phyloP scores from a whole-genome alignment of 371 early-diverging fungal species.

The Mucor piriformis region DNA sequence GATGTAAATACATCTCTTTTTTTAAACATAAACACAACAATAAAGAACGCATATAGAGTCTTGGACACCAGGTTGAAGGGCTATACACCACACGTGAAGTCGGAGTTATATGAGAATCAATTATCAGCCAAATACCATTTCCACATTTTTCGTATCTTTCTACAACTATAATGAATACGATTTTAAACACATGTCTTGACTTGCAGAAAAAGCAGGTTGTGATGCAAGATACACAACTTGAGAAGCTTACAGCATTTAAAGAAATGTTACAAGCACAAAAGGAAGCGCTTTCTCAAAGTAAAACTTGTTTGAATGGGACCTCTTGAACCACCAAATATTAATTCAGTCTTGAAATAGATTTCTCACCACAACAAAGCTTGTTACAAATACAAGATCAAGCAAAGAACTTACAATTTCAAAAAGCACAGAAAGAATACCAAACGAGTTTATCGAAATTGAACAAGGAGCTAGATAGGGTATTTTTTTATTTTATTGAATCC shows the following conservation, averaged over 20 bases:
- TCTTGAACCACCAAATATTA: no score
- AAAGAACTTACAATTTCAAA: conserved; percentile 39
- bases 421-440: conserved; percentile 73
- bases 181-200: conserved; percentile 24
- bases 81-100: no score
- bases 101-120: no score
- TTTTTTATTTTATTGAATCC: neutral
- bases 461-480: conserved; percentile 79
- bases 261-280: conserved; percentile 27
- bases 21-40: no score
- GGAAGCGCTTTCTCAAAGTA: conserved; percentile 23
- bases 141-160: neutral
- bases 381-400: conserved; percentile 21
- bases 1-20: no score
- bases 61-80: no score
- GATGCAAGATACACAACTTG: conserved; percentile 24
- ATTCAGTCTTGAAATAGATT: neutral
- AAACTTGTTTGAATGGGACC: no score
- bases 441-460: conserved; percentile 65
- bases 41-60: no score
- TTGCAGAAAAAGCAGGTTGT: conserved; percentile 18
- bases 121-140: no score
- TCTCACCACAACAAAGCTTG: conserved; percentile 4
- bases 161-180: conserved; percentile 20
- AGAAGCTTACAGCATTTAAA: conserved; percentile 21